phyloP scores from a whole-genome alignment of 257 asterid species.

The Solanum pimpinellifolium region DNA sequence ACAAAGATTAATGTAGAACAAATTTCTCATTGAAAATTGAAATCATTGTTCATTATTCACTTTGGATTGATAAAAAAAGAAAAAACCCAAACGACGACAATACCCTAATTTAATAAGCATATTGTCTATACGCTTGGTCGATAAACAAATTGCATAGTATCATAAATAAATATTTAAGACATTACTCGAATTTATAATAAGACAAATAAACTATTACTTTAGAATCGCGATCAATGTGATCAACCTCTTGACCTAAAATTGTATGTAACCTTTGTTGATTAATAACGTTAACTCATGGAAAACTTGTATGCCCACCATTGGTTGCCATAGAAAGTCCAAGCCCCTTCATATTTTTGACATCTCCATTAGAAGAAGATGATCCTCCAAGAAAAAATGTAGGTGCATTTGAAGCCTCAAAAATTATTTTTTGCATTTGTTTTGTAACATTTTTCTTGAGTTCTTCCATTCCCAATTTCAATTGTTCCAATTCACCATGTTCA shows the following conservation, averaged over 20 bases:
- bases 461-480: conserved; percentile 29
- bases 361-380: conserved; percentile 1
- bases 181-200: not conserved
- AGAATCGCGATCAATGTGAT: not conserved
- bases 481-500: conserved; percentile 20
- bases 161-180: not conserved
- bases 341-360: not conserved
- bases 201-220: not conserved
- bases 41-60: not conserved
- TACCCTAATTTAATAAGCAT: not conserved
- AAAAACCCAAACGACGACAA: not conserved
- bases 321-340: conserved; percentile 28
- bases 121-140: not conserved
- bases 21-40: not conserved
- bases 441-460: conserved; percentile 17
- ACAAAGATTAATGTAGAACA: not conserved
- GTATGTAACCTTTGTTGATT: not conserved
- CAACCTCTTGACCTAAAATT: not conserved
- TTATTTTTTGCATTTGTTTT: conserved; percentile 12
- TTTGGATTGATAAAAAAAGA: not conserved
- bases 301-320: conserved; percentile 16
- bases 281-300: not conserved
- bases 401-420: conserved; percentile 2
- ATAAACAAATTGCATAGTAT: not conserved
- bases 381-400: conserved; percentile 2